These are phyloP conservation scores for Pichia sp. DNA, from an alignment of 1,139 yeast species.

Conservation along the genomic window DNA sequence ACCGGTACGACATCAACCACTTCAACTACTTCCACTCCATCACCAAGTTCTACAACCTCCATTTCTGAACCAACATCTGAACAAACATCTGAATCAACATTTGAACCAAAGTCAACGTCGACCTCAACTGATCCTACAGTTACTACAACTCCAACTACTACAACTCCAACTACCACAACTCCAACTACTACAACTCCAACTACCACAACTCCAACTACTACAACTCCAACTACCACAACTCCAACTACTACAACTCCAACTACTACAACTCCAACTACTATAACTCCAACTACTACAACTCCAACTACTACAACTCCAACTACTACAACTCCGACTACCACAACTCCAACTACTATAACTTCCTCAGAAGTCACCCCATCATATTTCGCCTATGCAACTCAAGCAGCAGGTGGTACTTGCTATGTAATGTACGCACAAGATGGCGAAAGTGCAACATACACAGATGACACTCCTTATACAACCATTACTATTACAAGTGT, in stretches of 20 bases:
- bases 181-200: conserved; percentile 4
- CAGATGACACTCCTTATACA: conserved; percentile 27
- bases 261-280: conserved; percentile 6
- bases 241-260: conserved; percentile 4
- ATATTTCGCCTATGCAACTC: conserved; percentile 29
- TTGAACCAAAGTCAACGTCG: too few species aligned
- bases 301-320: conserved; percentile 11
- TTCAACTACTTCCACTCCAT: conserved; percentile 12
- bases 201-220: conserved; percentile 6
- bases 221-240: conserved; percentile 4
- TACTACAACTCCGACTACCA: conserved; percentile 9
- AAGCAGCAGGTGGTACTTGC: conserved; percentile 28
- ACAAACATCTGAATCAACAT: too few species aligned
- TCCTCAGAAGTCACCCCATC: conserved; percentile 11
- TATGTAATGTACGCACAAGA: conserved; percentile 32
- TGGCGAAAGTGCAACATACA: conserved; percentile 20
- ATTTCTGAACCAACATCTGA: conserved; percentile 3
- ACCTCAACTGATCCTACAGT: conserved; percentile 13
- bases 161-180: conserved; percentile 5
- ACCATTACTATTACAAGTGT: conserved; percentile 29
- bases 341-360: conserved; percentile 9
- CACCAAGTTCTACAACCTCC: conserved; percentile 8
- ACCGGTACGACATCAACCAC: conserved; percentile 11
- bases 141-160: conserved; percentile 9
- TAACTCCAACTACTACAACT: conserved; percentile 4